These are phyloP conservation scores for Angomonas ambiguus DNA, from an alignment of 208 protist genomes.

Conservation along the genomic window DNA sequence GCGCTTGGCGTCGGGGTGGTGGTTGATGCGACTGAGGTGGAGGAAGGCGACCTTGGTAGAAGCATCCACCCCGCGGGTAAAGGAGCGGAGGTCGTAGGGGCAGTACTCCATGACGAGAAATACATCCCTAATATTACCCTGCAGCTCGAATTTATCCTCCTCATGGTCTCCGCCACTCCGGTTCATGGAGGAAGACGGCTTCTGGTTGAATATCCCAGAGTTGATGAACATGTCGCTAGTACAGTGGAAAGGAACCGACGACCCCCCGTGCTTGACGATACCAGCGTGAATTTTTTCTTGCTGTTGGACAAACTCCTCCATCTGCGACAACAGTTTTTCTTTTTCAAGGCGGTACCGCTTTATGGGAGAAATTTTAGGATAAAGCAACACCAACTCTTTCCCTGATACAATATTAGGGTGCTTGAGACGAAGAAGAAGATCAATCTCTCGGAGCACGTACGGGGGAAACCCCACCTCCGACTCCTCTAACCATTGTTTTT, in stretches of 20 bases:
- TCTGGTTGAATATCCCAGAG: neutral
- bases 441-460: constrained; percentile 82
- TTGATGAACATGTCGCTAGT: neutral
- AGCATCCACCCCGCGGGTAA: constrained; percentile 42
- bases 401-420: constrained; percentile 78
- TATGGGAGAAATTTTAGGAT: neutral
- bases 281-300: neutral
- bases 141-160: neutral
- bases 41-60: constrained; percentile 32
- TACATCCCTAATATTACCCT: constrained; percentile 37
- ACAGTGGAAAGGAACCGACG: neutral
- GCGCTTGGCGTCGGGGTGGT: constrained; percentile 39
- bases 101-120: constrained; percentile 87
- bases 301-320: neutral
- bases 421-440: constrained; percentile 63
- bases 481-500: constrained; percentile 68
- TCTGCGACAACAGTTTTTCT: neutral
- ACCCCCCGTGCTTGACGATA: neutral
- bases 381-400: constrained; percentile 42
- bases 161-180: too few species aligned
- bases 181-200: neutral
- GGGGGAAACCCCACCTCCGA: constrained; percentile 76
- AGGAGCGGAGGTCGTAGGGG: constrained; percentile 64
- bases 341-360: neutral
- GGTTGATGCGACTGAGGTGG: constrained; percentile 58